These are phyloP conservation scores for Hebeloma cylindrosporum DNA, from an alignment of 768 basidiomycete genomes.

Conservation along the genomic window DNA sequence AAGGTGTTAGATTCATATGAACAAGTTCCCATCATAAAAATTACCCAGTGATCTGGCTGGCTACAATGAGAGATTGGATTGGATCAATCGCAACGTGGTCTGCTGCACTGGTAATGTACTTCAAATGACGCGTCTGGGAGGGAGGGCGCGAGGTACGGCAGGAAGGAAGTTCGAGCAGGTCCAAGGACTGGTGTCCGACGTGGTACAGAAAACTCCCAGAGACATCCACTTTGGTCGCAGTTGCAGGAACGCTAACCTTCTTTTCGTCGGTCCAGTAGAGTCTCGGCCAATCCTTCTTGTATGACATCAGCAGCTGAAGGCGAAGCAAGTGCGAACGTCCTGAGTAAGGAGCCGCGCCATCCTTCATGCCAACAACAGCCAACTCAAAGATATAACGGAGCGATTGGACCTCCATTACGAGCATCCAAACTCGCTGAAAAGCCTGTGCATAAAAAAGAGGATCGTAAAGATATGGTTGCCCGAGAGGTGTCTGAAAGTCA, in stretches of 20 bases:
- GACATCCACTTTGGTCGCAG: conserved; percentile 38
- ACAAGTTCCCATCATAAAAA: conserved; percentile 9
- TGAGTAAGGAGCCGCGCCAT: conserved; percentile 43
- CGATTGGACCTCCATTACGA: conserved; percentile 47
- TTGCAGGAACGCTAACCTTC: conserved; percentile 39
- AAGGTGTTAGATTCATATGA: conserved; percentile 6
- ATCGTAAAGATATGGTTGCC: conserved; percentile 8
- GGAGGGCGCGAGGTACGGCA: conserved; percentile 44
- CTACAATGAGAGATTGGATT: conserved; percentile 44
- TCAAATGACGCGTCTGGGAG: conserved; percentile 44
- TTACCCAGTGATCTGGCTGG: conserved; percentile 42
- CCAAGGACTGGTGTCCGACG: conserved; percentile 42
- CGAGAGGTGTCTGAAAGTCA: conserved; percentile 1
- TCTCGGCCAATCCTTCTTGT: conserved; percentile 49
- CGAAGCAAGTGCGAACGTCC: conserved; percentile 40
- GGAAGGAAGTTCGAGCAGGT: conserved; percentile 50
- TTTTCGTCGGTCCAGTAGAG: conserved; percentile 49
- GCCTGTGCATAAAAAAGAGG: conserved; percentile 37
- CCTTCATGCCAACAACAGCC: conserved; percentile 49
- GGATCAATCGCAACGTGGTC: conserved; percentile 48
- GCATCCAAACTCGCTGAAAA: conserved; percentile 43
- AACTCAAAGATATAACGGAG: conserved; percentile 53
- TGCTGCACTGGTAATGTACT: conserved; percentile 42
- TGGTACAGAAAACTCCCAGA: conserved; percentile 49
- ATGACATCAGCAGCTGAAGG: conserved; percentile 44